A percentile compares a stretch with the other conserved stretches of the same genome.
Conservation (phyloP, 2,329 filamentous ascomycete genomes). For the Arthrobotrys iridis region DNA sequence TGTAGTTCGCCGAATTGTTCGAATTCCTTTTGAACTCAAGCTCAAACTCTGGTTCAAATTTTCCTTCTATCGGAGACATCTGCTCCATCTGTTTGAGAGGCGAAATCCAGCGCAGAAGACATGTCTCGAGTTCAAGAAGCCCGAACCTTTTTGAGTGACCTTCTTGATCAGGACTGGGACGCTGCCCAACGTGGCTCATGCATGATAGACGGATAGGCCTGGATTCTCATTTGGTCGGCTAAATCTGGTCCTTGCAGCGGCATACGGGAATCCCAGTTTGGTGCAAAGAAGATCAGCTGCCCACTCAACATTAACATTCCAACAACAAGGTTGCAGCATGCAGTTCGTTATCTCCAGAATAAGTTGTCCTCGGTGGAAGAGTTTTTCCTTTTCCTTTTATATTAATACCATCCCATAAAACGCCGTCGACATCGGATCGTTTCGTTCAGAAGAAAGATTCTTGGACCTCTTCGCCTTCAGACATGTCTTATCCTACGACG, state of each 20-base stretch:
- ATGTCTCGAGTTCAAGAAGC: constrained; percentile 27
- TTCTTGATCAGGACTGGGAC: constrained; percentile 50
- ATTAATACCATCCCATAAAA: constrained; percentile 5
- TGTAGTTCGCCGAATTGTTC: constrained; percentile 30
- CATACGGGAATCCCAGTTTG: constrained; percentile 53
- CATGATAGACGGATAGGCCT: constrained; percentile 54
- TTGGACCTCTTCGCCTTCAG: constrained; percentile 3
- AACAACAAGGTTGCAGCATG: constrained; percentile 31
- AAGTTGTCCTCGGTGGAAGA: constrained; percentile 15
- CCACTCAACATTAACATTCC: constrained; percentile 52
- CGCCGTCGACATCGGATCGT: constrained; percentile 7
- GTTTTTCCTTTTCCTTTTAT: not conserved
- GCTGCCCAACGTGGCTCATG: constrained; percentile 51
- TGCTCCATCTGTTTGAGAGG: not conserved
- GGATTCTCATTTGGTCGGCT: constrained; percentile 54
- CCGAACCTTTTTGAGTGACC: constrained; percentile 36
- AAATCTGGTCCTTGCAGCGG: constrained; percentile 55
- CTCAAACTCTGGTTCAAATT: not conserved
- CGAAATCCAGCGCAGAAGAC: not conserved
- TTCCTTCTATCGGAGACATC: constrained; percentile 18
- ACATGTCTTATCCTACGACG: not conserved
- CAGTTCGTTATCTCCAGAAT: constrained; percentile 22
- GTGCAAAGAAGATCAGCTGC: constrained; percentile 53
- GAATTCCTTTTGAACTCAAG: not conserved
- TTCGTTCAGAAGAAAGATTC: constrained; percentile 14